A percentile compares a stretch with the other conserved stretches of the same genome.
Conservation (phyloP, 108 stramenopile genomes). For the Cyclotella sp. region DNA sequence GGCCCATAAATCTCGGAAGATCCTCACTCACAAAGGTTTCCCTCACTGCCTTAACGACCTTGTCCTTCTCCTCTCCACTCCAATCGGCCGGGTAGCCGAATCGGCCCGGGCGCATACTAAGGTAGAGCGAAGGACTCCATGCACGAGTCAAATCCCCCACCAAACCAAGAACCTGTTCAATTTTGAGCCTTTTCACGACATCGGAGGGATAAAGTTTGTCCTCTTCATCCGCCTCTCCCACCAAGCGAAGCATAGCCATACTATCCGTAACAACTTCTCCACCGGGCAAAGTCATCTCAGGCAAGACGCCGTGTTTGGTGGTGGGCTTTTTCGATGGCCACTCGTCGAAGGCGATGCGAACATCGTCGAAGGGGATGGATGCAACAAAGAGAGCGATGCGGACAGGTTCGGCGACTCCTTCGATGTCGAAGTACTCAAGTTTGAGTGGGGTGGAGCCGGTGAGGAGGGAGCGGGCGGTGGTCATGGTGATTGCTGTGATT, state of each 20-base stretch:
- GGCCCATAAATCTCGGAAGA: conserved; percentile 57
- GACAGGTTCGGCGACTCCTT: conserved; percentile 69
- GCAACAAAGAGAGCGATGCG: conserved; percentile 60
- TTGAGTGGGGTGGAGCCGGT: conserved; percentile 43
- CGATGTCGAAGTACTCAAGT: conserved; percentile 78
- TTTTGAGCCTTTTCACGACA: conserved; percentile 35
- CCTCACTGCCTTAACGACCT: conserved; percentile 56
- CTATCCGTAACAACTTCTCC: conserved; percentile 58
- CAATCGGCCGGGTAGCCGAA: conserved; percentile 64
- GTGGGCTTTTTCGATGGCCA: conserved; percentile 72
- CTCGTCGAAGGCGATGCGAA: conserved; percentile 53
- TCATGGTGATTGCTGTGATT: conserved; percentile 1
- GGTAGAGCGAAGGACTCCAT: conserved; percentile 53
- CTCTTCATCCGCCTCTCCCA: conserved; percentile 43
- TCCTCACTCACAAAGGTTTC: conserved; percentile 53
- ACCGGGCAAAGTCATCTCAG: conserved; percentile 66
- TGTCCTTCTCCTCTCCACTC: conserved; percentile 61
- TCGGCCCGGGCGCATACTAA: conserved; percentile 59
- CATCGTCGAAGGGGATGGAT: conserved; percentile 61
- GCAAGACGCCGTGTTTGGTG: conserved; percentile 70
- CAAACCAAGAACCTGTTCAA: conserved; percentile 71
- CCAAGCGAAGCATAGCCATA: conserved; percentile 67
- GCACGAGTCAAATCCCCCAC: conserved; percentile 62
- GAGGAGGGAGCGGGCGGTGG: conserved; percentile 38
- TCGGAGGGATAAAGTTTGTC: conserved; percentile 62